Evolutionary conservation across 2,329 filamentous ascomycete genomes (phyloP), one percentile per base, ranked within the genome.

Genomic region (Aspergillus sp.): DNA sequence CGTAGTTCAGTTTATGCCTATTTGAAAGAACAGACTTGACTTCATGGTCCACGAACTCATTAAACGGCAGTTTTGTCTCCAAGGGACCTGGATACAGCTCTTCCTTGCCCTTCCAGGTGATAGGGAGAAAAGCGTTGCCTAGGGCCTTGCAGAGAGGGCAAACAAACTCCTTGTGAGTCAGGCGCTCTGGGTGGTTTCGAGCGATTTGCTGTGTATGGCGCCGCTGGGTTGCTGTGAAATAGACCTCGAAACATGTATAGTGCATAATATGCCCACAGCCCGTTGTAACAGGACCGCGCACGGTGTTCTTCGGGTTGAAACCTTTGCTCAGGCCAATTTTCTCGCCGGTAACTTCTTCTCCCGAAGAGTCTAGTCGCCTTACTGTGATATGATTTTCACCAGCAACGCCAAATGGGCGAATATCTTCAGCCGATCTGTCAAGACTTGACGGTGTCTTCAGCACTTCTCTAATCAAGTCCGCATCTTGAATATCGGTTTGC

Each of bases 231-330:
- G 93, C 91, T 45, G 90, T 85, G 63, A 91, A 89, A 69, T 98
- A 99, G 41, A 89, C 85, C 68, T 97, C 92, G 70, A 99, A 99
- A 76, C 95, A 99, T 64, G 85, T 87, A 72, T 90, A 98, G 73
- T 99, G 95, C 95, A 99, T 99, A 68, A 99, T 96, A 73, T 99
- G 95, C 3, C 95, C 95, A 74, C 95, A 99, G 9, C 93, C 91
- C 36, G 90, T 90, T 11, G 93, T 90, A 2, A 98, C 89, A 0
- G 93, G 90, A 0, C 93, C 95, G 17, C 84, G 80, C 26, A 83
- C 81, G 34, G 86, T 86, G 41, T 86, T 81, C 9, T 83, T 80
- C 6, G 86, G 81, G 3, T 91, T 89, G 68, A 96, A 99, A 0
- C 95, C 95, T 74, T 93, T 96, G 32, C 93, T 93, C 48, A 99